Evolutionary conservation across 176 grass and related monocot species (phyloP), one percentile per base, ranked within the genome.

Genomic region (Zea luxurians): DNA sequence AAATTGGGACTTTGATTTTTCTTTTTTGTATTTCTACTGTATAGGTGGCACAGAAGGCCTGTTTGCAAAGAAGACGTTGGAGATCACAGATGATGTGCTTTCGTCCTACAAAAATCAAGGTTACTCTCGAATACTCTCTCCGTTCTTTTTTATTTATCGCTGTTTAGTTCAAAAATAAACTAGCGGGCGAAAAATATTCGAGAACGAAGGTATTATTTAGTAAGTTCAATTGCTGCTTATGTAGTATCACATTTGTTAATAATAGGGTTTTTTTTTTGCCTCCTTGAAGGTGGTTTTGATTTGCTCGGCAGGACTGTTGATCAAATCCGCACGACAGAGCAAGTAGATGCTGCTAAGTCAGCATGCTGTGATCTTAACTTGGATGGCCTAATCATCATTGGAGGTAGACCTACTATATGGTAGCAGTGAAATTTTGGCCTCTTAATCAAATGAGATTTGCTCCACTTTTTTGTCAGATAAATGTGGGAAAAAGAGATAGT

Each of bases 11-110:
- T 66, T 54, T 2, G 2, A 5, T 4, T 82, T 64, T 68, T 5
- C 49, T 4, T 60, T 40, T 68, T 46, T 62, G 0, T 17, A 5
- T 60, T 48, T 61, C 3, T 48, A 27, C 38, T 40, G 44, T 34
- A 45, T 66, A 90, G 88, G 88, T 78, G 88, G 88, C 12, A 86
- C 88, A 9, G 79, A 85, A 75, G 88, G 88, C 12, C 57, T 90
- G 40, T 86, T 86, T 79, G 43, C 78, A 57, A 80, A 90, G 50
- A 70, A 69, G 8, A 86, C 88, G 2, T 13, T 75, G 49, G 61
- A 83, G 61, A 67, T 83, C 38, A 75, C 61, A 13, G 49, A 83
- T 2, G 62, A 73, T 80, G 18, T 48, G 48, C 48, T 73, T 80
- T 85, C 10, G 0, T 44, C 67, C 68, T 77, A 84, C 13, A 84